Conservation (phyloP, 78 protist species). For the Blattamonas nauphoetae region DNA sequence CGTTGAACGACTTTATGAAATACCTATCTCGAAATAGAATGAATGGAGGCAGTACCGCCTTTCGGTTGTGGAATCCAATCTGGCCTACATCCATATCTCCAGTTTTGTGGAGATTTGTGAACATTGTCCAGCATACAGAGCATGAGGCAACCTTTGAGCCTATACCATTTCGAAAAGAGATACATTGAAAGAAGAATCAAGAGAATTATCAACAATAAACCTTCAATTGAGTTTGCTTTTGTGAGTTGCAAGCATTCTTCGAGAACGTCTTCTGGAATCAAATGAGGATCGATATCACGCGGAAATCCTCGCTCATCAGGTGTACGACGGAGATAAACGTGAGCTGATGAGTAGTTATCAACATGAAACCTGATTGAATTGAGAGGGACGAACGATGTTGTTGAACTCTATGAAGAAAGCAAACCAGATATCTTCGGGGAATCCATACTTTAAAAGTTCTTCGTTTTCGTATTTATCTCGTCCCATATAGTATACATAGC, state of each 20-base stretch:
- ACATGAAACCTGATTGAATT: constrained; percentile 70
- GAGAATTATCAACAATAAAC: neutral
- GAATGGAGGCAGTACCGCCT: neutral
- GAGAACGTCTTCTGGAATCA: constrained; percentile 61
- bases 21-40: constrained; percentile 5
- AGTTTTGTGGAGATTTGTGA: constrained; percentile 75
- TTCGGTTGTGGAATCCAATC: constrained; percentile 33
- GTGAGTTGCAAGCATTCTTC: constrained; percentile 75
- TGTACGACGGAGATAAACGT: constrained; percentile 72
- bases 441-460: constrained; percentile 72
- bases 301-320: constrained; percentile 25
- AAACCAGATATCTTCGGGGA: constrained; percentile 78
- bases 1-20: neutral
- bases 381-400: neutral
- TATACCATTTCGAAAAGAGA: neutral
- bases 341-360: constrained; percentile 80
- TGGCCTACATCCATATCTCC: constrained; percentile 79
- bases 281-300: constrained; percentile 19
- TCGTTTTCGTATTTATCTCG: constrained; percentile 80
- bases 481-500: constrained; percentile 52
- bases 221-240: constrained; percentile 76
- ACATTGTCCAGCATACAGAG: constrained; percentile 71
- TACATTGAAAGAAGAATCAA: neutral
- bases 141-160: constrained; percentile 50
- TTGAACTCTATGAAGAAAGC: neutral